Evolutionary conservation across 2,329 filamentous ascomycete genomes (phyloP).

Genomic region (Aotearoamyces nothofagi): DNA sequence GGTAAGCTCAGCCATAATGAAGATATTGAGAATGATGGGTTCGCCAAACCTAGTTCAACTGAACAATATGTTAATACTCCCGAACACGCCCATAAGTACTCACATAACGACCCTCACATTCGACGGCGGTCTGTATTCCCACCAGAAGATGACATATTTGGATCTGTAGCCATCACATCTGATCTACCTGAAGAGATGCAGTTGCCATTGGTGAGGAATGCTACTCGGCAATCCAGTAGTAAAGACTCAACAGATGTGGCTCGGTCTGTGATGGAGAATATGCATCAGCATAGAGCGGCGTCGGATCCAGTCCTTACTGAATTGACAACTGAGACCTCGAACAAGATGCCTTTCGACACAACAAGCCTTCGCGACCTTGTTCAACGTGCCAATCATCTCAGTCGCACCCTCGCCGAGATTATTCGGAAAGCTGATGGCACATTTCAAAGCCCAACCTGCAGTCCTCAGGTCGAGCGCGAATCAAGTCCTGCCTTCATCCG

Average conservation of each 20-base stretch:
- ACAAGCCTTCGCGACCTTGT: slow-evolving; percentile 54
- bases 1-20: slow-evolving; percentile 30
- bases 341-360: slow-evolving; percentile 49
- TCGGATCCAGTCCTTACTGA: slow-evolving; percentile 22
- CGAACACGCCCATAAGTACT: slow-evolving; percentile 7
- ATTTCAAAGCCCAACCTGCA: slow-evolving; percentile 37
- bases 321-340: slow-evolving; percentile 20
- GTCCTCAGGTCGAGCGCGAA: slow-evolving; percentile 30
- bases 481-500: slow-evolving; percentile 53
- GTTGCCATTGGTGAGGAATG: not conserved
- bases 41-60: slow-evolving; percentile 31
- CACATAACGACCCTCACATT: slow-evolving; percentile 35
- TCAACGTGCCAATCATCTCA: slow-evolving; percentile 42
- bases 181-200: not conserved
- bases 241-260: slow-evolving; percentile 31
- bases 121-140: slow-evolving; percentile 47
- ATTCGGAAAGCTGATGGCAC: slow-evolving; percentile 42
- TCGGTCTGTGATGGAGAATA: slow-evolving; percentile 46
- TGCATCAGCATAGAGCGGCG: slow-evolving; percentile 36
- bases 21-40: slow-evolving; percentile 25
- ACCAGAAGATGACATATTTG: slow-evolving; percentile 53
- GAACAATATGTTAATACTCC: slow-evolving; percentile 11
- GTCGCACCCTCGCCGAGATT: slow-evolving; percentile 42
- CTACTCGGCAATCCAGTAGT: slow-evolving; percentile 5
- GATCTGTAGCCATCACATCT: slow-evolving; percentile 9